phyloP scores from a whole-genome alignment of 768 basidiomycete species.

The Kwoniella dendrophila region DNA sequence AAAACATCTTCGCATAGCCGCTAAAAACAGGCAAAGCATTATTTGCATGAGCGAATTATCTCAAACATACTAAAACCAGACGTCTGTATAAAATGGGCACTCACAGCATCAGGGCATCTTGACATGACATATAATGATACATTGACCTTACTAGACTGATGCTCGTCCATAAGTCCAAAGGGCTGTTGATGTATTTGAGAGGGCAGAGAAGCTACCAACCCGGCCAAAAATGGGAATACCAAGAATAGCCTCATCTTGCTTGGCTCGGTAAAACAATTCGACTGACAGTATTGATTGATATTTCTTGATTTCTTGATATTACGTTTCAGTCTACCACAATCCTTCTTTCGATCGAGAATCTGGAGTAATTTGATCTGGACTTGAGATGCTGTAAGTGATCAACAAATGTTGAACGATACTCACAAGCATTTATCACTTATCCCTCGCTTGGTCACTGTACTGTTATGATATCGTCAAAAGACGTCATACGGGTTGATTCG shows the following conservation, averaged over 20 bases:
- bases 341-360: too few species aligned
- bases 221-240: neutral
- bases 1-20: constrained; percentile 76
- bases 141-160: constrained; percentile 1
- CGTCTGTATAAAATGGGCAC: constrained; percentile 13
- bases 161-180: neutral
- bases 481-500: too few species aligned
- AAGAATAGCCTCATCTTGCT: neutral
- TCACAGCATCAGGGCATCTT: constrained; percentile 73
- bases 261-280: too few species aligned
- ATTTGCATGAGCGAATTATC: neutral
- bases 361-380: too few species aligned
- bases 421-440: too few species aligned
- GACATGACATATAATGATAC: constrained; percentile 63
- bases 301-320: too few species aligned
- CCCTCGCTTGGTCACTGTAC: too few species aligned
- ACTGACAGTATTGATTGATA: too few species aligned
- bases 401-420: too few species aligned
- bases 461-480: too few species aligned
- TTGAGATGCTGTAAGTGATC: too few species aligned
- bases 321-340: too few species aligned
- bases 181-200: neutral
- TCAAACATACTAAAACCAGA: neutral
- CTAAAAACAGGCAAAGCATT: constrained; percentile 6
- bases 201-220: neutral